A percentile compares a stretch with the other conserved stretches of the same genome.
These are phyloP conservation scores for Podila verticillata DNA, from an alignment of 192 early-diverging fungal genomes.

Conservation along the genomic window DNA sequence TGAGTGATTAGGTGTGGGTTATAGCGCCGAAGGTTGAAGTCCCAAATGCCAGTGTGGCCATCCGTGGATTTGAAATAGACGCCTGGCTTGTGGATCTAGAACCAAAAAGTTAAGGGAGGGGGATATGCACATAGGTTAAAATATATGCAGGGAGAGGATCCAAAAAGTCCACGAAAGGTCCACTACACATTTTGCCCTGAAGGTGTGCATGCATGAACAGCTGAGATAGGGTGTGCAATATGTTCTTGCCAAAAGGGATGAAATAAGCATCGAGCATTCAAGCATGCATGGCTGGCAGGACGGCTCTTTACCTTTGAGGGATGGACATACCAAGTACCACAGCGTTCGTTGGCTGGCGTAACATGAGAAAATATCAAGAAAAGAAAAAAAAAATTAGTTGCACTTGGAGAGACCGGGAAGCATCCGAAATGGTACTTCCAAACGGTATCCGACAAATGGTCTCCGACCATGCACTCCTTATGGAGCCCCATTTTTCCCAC, in stretches of 20 bases:
- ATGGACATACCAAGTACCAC: slow-evolving; percentile 88
- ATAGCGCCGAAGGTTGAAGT: slow-evolving; percentile 81
- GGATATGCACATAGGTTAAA: neutral
- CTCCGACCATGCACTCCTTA: too few species aligned
- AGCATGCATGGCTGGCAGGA: too few species aligned
- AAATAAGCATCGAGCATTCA: too few species aligned
- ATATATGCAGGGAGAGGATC: neutral
- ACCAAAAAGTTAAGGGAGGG: neutral
- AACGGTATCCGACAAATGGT: too few species aligned
- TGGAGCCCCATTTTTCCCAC: too few species aligned
- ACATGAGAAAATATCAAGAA: neutral
- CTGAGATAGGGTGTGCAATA: too few species aligned
- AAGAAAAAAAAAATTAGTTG: neutral
- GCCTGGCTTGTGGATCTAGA: slow-evolving; percentile 55
- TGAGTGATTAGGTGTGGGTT: slow-evolving; percentile 78
- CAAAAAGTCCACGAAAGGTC: neutral
- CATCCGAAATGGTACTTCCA: too few species aligned
- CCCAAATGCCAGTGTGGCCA: slow-evolving; percentile 88
- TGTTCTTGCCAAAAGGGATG: too few species aligned
- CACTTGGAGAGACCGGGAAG: neutral
- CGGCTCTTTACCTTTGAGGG: slow-evolving; percentile 57
- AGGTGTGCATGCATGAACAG: neutral
- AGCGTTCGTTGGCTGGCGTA: slow-evolving; percentile 79
- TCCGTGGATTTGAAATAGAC: slow-evolving; percentile 97
- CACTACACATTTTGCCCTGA: too few species aligned